These are phyloP conservation scores for Aspergillus sp. DNA, from an alignment of 2,329 filamentous ascomycete genomes.

Conservation along the genomic window DNA sequence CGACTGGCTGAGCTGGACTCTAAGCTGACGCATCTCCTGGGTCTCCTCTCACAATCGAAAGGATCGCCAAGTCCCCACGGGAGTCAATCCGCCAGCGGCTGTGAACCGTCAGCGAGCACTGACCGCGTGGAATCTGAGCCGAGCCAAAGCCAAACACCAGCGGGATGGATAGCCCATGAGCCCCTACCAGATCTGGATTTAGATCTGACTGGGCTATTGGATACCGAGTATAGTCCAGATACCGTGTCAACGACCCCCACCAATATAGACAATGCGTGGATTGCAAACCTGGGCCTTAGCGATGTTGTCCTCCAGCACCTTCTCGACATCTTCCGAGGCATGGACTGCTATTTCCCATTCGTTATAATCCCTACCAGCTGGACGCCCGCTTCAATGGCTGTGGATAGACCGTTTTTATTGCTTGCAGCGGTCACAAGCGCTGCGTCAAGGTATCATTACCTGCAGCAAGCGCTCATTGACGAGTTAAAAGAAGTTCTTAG, in stretches of 20 bases:
- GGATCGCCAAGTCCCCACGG: background rate
- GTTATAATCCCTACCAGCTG: background rate
- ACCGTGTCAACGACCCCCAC: background rate
- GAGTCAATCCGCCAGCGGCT: too few species aligned
- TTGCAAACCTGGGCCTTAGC: background rate
- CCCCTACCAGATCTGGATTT: background rate
- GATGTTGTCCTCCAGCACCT: background rate
- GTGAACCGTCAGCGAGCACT: background rate
- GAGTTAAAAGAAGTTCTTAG: background rate
- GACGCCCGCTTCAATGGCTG: background rate
- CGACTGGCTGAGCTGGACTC: slow-evolving; percentile 1
- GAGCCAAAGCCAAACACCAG: background rate
- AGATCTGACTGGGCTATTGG: background rate
- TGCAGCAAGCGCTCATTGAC: background rate
- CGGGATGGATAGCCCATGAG: background rate
- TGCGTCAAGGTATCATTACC: background rate
- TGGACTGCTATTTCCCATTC: background rate
- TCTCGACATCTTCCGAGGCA: background rate
- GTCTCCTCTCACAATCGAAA: background rate
- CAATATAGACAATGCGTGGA: background rate
- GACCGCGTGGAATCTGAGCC: background rate
- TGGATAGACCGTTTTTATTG: background rate
- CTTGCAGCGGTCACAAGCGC: background rate
- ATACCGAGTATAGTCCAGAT: background rate
- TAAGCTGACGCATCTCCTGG: background rate